Evolutionary conservation across 129 eudicot species (phyloP), one percentile per base, ranked within the genome.

Genomic region (Gnaphalium uliginosum): DNA sequence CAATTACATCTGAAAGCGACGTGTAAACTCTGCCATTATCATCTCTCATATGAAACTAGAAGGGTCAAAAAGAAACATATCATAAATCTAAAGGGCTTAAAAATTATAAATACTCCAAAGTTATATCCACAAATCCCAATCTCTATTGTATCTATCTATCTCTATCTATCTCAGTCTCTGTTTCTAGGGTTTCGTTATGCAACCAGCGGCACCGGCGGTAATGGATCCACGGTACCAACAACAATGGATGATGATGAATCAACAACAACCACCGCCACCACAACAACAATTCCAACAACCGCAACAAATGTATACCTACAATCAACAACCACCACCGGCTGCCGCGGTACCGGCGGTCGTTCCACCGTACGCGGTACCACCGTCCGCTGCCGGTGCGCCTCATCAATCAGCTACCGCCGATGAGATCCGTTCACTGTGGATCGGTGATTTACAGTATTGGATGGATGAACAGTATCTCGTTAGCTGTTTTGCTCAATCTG

Each of bases 371-470:
- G 65, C 74, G 61, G 39, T 76, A 4, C 26, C 84, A 33, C 67
- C 83, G 6, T 6, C 76, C n/a, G 15, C 62, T 15, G 77, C 64
- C 17, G 83, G 73, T n/a, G 54, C 82, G 68, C 72, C 86, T 48
- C 85, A 78, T 78, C 90, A 83, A 78, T 90, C 88, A 1, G 78
- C 83, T 18, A 71, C 75, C 46, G 84, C 82, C 1, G 96, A 89
- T 46, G 99, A 90, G 85, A 86, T 91, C 71, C 86, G 94, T 19
- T 87, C 96, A 8, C 85, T 95, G 0, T 95, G 99, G 99, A 95
- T 95, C 84, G 99, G 99, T 33, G 96, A 95, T 89, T 93, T 95
- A 21, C 99, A 95, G 86, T 79, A 78, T 72, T 95, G 96, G 92
- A 95, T 95, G 99, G 99, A 95, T 21, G 99, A 95, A 79, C 76